Base-by-base conservation (phyloP, 2,329 filamentous ascomycete genomes). In the Hymenoscyphus fructigenus region DNA sequence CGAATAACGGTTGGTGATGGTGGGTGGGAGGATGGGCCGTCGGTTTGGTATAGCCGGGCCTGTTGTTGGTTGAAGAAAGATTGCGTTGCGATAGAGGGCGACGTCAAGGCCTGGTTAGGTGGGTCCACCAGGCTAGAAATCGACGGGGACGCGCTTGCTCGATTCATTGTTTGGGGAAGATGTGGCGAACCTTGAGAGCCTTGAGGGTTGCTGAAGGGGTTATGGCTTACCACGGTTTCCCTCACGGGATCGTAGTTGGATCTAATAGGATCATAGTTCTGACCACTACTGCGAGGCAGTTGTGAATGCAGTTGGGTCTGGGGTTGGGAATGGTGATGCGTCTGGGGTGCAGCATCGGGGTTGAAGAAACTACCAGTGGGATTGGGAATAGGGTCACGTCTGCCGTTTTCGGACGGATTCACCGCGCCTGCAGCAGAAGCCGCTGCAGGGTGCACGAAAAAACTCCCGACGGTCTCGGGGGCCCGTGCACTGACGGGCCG, bases 91-190 rank as follows among this genome's bases (percentile, higher is more conserved):
- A 72, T 67, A 0, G 74, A 75, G 6, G 74, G 74, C 12, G 73
- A 75, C 5, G 71, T 70, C 38, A 72, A 64, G 3, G 71, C 57
- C 41, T 76, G 75, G 59, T 73, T 76, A 1, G 85, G 84, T 38
- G 89, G 90, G 70, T 97, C 92, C 60, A 97, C 91, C 64, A 97
- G 84, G 78, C 92, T 96, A 5, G 92, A 90, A 70, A 97, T 97
- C 2, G 94, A 94, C 1, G 94, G 93, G 4, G 94, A 97, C 47
- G 91, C 91, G 75, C 91, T 94, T n/a, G 91, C 90, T 62, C 90
- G 87, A 77, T 90, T 89, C 62, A 84, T 73, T 3, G 79, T 60
- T n/a, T 78, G 76, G 59, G 78, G 72, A n/a, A 67, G 70, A 57
- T 83, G 76, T 76, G 72, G 81, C 7, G 80, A 79, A n/a, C 78